Conservation (phyloP, 306 rosid species). For the Rosa persica region DNA sequence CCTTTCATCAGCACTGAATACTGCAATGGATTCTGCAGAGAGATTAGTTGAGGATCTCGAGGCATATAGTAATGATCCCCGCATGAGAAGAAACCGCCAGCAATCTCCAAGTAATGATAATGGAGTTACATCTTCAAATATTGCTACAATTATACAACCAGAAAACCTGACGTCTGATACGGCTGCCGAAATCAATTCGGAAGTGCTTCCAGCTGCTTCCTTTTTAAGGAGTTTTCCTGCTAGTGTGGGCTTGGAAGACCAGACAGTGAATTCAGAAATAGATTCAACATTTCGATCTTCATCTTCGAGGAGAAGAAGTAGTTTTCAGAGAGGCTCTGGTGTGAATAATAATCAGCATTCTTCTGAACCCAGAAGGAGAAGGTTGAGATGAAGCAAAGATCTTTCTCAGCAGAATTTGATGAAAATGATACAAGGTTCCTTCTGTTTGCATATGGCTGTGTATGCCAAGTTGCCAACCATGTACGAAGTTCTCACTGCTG, state of each 20-base stretch:
- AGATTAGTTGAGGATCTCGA: conserved; percentile 65
- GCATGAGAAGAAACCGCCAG: conserved; percentile 28
- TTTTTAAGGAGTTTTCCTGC: conserved; percentile 35
- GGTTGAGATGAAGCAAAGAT: conserved; percentile 55
- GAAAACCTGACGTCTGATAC: conserved; percentile 36
- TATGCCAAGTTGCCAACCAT: too few species aligned
- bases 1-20: conserved; percentile 59
- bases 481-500: too few species aligned
- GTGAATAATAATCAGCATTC: conserved; percentile 23
- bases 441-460: not conserved
- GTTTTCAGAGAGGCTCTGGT: conserved; percentile 30
- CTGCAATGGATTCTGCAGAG: conserved; percentile 65
- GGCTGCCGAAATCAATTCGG: conserved; percentile 38
- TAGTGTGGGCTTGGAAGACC: conserved; percentile 32
- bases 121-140: conserved; percentile 31
- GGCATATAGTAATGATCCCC: conserved; percentile 38
- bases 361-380: conserved; percentile 53
- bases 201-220: conserved; percentile 29
- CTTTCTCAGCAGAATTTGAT: conserved; percentile 17
- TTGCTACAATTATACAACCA: conserved; percentile 35
- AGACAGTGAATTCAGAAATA: conserved; percentile 32
- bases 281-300: conserved; percentile 34
- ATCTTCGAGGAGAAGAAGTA: conserved; percentile 41
- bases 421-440: conserved; percentile 22
- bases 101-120: conserved; percentile 22